Conservation (phyloP, 345 rosid species). For the Bruguiera gymnorhiza region DNA sequence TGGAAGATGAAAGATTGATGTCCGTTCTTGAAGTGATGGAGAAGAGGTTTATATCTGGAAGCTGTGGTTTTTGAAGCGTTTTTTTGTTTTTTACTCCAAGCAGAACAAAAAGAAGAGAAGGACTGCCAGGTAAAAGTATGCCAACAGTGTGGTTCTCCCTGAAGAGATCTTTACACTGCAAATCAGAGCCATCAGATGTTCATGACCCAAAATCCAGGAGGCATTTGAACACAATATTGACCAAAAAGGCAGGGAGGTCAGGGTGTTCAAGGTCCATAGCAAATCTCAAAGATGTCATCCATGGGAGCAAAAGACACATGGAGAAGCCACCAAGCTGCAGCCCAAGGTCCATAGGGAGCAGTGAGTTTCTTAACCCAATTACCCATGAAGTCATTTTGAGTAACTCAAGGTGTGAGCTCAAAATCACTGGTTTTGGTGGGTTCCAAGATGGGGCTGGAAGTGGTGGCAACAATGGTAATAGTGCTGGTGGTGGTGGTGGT, state of each 20-base stretch:
- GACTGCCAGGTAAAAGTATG: constrained; percentile 30
- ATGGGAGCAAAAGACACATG: constrained; percentile 92
- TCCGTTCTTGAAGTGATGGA: constrained; percentile 2
- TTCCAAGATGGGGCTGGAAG: constrained; percentile 43
- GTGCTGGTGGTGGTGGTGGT: constrained; percentile 22
- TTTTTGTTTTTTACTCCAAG: not conserved
- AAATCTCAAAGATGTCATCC: constrained; percentile 94
- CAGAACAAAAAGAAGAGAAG: not conserved
- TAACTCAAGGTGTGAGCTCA: constrained; percentile 91
- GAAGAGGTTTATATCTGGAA: not conserved
- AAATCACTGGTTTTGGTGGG: constrained; percentile 79
- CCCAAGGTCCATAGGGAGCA: constrained; percentile 98
- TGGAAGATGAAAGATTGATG: not conserved
- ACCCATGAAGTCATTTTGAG: constrained; percentile 92
- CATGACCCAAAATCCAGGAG: constrained; percentile 45
- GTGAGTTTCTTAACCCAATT: constrained; percentile 95
- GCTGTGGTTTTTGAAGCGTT: not conserved
- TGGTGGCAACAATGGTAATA: constrained; percentile 20
- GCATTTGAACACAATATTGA: constrained; percentile 54
- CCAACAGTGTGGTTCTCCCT: constrained; percentile 53
- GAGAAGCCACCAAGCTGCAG: constrained; percentile 93
- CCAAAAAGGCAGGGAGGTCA: constrained; percentile 70
- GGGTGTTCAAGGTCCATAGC: constrained; percentile 99
- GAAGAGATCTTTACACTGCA: constrained; percentile 46
- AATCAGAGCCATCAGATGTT: constrained; percentile 49